phyloP scores from a whole-genome alignment of 768 basidiomycete species.

The Lactarius sanguifluus region DNA sequence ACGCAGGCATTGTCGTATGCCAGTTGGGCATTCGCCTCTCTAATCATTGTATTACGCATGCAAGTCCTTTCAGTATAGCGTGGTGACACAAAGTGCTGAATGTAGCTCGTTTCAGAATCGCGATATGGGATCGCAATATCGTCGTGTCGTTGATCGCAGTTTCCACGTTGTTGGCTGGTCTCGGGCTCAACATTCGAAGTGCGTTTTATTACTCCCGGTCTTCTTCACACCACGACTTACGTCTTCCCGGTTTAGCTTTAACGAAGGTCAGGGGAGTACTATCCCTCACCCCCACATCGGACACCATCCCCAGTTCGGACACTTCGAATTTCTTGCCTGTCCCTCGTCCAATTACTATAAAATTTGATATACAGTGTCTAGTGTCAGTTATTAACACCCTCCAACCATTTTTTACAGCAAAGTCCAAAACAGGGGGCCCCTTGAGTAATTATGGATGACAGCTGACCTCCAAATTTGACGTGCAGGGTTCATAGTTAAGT shows the following conservation, averaged over 20 bases:
- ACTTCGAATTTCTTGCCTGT: too few species aligned
- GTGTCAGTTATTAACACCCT: too few species aligned
- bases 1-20: neutral
- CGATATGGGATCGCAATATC: neutral
- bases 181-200: conserved; percentile 1
- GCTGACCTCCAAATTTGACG: too few species aligned
- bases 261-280: neutral
- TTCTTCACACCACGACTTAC: neutral
- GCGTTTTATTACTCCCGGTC: neutral
- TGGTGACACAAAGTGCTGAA: neutral
- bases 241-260: neutral
- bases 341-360: too few species aligned
- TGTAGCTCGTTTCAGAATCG: neutral
- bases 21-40: conserved; percentile 2
- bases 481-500: too few species aligned
- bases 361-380: too few species aligned
- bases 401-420: too few species aligned
- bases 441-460: too few species aligned
- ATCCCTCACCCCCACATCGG: too few species aligned
- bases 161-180: neutral
- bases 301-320: too few species aligned
- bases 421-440: too few species aligned
- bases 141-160: neutral
- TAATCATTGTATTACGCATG: conserved; percentile 7
- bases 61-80: neutral